Percentiles rank a stretch among this genome's conserved stretches.
Evolutionary conservation across 352 stramenopile species (phyloP).

Genomic region (Phytophthora idaei): DNA sequence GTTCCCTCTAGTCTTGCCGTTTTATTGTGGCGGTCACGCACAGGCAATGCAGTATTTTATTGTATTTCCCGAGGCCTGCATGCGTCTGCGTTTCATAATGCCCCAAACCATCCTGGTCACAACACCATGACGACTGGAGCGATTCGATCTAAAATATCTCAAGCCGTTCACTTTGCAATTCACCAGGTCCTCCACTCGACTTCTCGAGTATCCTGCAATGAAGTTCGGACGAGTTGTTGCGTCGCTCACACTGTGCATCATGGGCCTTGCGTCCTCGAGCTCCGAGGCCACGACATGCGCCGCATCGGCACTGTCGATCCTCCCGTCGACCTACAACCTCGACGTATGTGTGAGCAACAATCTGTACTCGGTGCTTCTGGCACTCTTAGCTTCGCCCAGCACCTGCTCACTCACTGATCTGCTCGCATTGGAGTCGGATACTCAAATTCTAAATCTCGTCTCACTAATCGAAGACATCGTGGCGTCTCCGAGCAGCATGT

Average conservation of each 20-base stretch:
- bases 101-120: slow-evolving; percentile 17
- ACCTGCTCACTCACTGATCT: slow-evolving; percentile 43
- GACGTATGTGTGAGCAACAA: slow-evolving; percentile 58
- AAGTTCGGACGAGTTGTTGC: slow-evolving; percentile 25
- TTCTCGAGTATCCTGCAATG: slow-evolving; percentile 24
- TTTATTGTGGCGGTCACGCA: too few species aligned
- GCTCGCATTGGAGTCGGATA: slow-evolving; percentile 31
- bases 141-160: not conserved
- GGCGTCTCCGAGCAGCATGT: slow-evolving; percentile 41
- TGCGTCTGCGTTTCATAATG: slow-evolving; percentile 26
- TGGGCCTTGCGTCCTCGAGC: slow-evolving; percentile 10
- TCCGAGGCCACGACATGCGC: slow-evolving; percentile 26
- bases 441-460: slow-evolving; percentile 34
- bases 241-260: slow-evolving; percentile 15
- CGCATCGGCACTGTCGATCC: slow-evolving; percentile 32
- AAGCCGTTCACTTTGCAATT: slow-evolving; percentile 27
- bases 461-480: slow-evolving; percentile 36
- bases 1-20: too few species aligned
- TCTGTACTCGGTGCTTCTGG: slow-evolving; percentile 30
- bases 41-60: too few species aligned
- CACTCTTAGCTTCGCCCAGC: slow-evolving; percentile 27
- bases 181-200: slow-evolving; percentile 7
- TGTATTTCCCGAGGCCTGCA: too few species aligned
- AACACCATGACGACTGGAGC: not conserved
- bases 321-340: slow-evolving; percentile 44